A percentile compares a stretch with the other conserved stretches of the same genome.
phyloP scores from a whole-genome alignment of 176 grass and related monocot genomes.

The Musa schizocarpa region DNA sequence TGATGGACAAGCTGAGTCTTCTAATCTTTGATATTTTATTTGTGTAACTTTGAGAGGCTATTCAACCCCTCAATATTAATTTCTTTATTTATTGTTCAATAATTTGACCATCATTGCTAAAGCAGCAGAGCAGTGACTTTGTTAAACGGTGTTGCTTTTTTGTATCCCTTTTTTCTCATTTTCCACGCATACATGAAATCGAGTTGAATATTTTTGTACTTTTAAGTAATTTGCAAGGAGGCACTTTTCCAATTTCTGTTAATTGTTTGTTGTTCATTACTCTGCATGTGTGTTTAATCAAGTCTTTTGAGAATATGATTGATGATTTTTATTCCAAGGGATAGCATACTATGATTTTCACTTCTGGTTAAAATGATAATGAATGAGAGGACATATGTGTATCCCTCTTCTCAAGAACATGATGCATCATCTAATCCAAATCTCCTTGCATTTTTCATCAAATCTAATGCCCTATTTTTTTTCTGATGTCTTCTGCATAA shows the following conservation, averaged over 20 bases:
- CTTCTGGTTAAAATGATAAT: no score
- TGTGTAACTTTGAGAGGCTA: no score
- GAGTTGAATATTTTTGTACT: no score
- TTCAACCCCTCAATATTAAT: no score
- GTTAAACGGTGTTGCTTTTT: not conserved
- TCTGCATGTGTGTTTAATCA: not conserved
- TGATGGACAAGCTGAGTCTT: not conserved
- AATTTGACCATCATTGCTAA: not conserved
- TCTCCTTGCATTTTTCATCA: not conserved
- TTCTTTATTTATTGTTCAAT: not conserved
- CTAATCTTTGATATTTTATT: not conserved
- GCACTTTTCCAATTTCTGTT: not conserved
- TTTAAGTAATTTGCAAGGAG: no score
- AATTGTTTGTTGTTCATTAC: not conserved
- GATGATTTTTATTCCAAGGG: not conserved
- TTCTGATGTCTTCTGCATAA: not conserved
- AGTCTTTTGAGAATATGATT: not conserved
- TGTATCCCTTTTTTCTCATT: no score
- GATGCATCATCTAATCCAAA: no score
- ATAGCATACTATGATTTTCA: not conserved
- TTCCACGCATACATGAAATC: no score
- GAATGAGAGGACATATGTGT: no score
- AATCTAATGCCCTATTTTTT: not conserved
- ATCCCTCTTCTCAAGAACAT: no score
- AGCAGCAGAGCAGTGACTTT: not conserved